Evolutionary conservation across 2,329 filamentous ascomycete genomes (phyloP).

Genomic region (Rhynchosporium agropyri): DNA sequence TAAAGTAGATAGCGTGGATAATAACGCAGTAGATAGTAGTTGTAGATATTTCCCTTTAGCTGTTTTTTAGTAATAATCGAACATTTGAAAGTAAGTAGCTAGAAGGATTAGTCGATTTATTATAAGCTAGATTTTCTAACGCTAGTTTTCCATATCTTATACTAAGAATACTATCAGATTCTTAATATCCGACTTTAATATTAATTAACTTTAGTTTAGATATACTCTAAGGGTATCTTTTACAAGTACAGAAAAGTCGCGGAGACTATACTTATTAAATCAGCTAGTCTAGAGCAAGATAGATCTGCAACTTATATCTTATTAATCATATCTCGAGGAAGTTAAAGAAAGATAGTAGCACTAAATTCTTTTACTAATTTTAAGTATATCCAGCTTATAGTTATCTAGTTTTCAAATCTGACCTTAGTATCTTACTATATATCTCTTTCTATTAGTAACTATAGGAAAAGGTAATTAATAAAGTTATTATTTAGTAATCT

Average conservation of each 20-base stretch:
- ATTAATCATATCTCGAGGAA: neutral
- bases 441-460: neutral
- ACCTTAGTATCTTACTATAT: neutral
- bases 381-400: neutral
- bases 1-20: slow-evolving; percentile 39
- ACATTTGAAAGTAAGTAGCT: slow-evolving; percentile 34
- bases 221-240: neutral
- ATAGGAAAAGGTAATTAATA: neutral
- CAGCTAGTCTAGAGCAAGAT: neutral
- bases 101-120: too few relatives aligned
- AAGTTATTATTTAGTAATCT: slow-evolving; percentile 5
- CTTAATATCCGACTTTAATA: neutral
- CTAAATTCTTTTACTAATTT: neutral
- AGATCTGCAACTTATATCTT: neutral
- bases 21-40: slow-evolving; percentile 37
- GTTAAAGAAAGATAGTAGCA: neutral
- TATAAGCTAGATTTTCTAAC: too few relatives aligned
- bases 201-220: neutral
- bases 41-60: slow-evolving; percentile 41
- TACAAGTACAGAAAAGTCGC: neutral
- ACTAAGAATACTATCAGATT: neutral
- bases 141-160: neutral
- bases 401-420: neutral
- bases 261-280: neutral
- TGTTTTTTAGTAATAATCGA: slow-evolving; percentile 39